Evolutionary conservation across 1,284 basidiomycete species (phyloP).

Genomic region (Heimioporus retisporus): DNA sequence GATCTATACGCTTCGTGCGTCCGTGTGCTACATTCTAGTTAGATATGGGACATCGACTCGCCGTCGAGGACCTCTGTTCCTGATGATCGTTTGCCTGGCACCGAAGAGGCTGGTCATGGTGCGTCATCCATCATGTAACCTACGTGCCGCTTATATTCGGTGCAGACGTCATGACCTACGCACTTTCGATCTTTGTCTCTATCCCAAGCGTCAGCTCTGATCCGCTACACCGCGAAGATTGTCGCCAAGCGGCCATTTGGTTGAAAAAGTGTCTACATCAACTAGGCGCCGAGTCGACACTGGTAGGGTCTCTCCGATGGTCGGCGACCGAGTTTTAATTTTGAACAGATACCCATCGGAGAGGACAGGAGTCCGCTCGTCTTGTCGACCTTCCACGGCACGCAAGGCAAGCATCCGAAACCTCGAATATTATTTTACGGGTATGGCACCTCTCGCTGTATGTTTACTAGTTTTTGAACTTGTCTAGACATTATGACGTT

Average conservation of each 20-base stretch:
- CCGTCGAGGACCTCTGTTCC: constrained; percentile 40
- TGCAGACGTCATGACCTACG: constrained; percentile 74
- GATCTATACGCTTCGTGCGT: background rate
- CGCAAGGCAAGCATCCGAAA: constrained; percentile 63
- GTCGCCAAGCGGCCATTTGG: constrained; percentile 93
- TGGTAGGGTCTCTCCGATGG: constrained; percentile 59
- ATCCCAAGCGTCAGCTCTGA: constrained; percentile 87
- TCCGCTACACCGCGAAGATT: constrained; percentile 83
- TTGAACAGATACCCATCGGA: constrained; percentile 67
- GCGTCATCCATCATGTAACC: constrained; percentile 1
- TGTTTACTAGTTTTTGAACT: constrained; percentile 7
- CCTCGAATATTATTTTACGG: constrained; percentile 91
- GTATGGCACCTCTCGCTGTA: constrained; percentile 39
- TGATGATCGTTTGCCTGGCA: constrained; percentile 20
- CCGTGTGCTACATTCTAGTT: background rate
- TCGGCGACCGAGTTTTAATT: constrained; percentile 1
- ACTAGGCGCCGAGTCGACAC: constrained; percentile 82
- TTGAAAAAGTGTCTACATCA: constrained; percentile 88
- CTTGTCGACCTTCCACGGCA: constrained; percentile 85
- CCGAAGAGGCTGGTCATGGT: constrained; percentile 36
- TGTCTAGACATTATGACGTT: constrained; percentile 89
- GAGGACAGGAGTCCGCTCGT: constrained; percentile 85
- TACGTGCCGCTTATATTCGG: constrained; percentile 19
- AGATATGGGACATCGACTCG: constrained; percentile 67
- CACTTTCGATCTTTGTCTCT: constrained; percentile 89